These are phyloP conservation scores for Neoscytalidium dimidiatum DNA, from an alignment of 2,329 filamentous ascomycete genomes.

Conservation along the genomic window DNA sequence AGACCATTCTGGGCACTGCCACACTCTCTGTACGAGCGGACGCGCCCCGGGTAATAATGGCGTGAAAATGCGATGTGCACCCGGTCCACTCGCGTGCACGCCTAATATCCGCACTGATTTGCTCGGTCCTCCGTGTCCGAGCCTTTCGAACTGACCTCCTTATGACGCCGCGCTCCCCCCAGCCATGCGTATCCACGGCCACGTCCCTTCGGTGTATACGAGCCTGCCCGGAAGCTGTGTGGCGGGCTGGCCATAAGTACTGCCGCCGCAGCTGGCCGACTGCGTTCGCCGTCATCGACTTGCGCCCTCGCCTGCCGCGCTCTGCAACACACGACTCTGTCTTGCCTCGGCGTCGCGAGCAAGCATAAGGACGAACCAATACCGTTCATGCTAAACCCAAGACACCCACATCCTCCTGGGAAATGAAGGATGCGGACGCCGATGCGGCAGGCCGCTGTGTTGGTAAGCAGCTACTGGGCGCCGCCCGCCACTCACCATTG, in stretches of 20 bases:
- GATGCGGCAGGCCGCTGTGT: slow-evolving; percentile 1
- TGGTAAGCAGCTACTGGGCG: slow-evolving; percentile 1
- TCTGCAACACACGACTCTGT: not conserved
- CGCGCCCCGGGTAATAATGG: slow-evolving; percentile 10
- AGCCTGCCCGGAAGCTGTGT: not conserved
- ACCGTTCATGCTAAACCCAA: slow-evolving; percentile 18
- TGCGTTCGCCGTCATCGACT: not conserved
- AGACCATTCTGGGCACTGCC: slow-evolving; percentile 12
- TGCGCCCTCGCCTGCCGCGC: not conserved
- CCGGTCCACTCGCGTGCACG: slow-evolving; percentile 11
- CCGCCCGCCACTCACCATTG: not conserved
- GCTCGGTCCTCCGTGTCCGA: not conserved
- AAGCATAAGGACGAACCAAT: slow-evolving; percentile 4
- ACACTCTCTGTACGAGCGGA: slow-evolving; percentile 9
- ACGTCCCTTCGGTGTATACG: not conserved
- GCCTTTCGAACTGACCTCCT: not conserved
- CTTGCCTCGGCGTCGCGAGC: not conserved
- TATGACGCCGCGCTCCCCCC: not conserved
- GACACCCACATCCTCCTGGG: slow-evolving; percentile 13
- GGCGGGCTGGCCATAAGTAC: slow-evolving; percentile 10
- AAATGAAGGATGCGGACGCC: slow-evolving; percentile 4
- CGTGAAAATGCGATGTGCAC: slow-evolving; percentile 17
- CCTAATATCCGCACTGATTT: slow-evolving; percentile 9
- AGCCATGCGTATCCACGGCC: not conserved
- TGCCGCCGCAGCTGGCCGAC: not conserved